Conservation (phyloP, 2,329 filamentous ascomycete species). For the Penicillium sp. region DNA sequence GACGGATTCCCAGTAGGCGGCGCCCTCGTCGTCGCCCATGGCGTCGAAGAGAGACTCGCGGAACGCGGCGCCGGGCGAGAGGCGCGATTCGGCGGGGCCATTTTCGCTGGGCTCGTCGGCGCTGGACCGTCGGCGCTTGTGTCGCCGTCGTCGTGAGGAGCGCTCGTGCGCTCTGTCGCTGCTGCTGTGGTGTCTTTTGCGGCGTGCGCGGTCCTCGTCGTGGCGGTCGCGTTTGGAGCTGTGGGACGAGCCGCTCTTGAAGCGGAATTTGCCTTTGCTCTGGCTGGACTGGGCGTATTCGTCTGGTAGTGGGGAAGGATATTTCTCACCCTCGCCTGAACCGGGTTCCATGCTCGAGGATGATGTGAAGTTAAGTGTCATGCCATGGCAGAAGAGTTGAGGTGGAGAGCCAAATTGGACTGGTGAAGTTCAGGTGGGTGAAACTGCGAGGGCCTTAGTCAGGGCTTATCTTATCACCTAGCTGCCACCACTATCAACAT, state of each 20-base stretch:
- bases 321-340: no score
- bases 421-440: no score
- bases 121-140: constrained; percentile 18
- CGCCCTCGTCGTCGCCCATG: constrained; percentile 93
- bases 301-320: constrained; percentile 1
- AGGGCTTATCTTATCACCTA: constrained; percentile 10
- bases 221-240: constrained; percentile 15
- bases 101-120: no score
- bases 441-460: no score
- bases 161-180: not conserved
- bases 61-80: constrained; percentile 74
- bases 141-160: constrained; percentile 13
- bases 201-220: constrained; percentile 3
- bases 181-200: constrained; percentile 26
- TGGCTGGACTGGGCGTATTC: constrained; percentile 5
- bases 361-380: no score
- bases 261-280: constrained; percentile 20
- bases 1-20: constrained; percentile 91
- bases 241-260: constrained; percentile 18
- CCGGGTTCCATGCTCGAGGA: no score
- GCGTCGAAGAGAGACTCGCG: constrained; percentile 94
- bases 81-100: constrained; percentile 12
- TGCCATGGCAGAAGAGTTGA: no score
- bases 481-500: no score
- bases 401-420: no score